Base-by-base conservation (phyloP, 352 stramenopile species). In the Globisporangium irregulare region DNA sequence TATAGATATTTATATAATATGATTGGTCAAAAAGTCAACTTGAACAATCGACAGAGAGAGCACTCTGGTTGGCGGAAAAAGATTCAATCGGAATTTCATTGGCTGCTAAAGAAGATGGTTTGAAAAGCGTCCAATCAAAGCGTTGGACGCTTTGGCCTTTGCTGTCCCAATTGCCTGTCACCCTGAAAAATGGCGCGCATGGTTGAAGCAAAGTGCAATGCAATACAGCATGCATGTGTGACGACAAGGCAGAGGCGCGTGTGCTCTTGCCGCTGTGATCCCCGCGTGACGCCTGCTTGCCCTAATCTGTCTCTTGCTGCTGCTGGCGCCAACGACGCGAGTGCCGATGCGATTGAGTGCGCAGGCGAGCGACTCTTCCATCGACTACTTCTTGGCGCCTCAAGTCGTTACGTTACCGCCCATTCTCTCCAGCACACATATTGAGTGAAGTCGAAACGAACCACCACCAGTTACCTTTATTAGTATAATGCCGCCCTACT, bases 41-140 rank as follows among this genome's bases (percentile, higher is more conserved):
- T 56, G 59, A 64, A 56, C 59, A 64, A 41, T 63, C 20, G 15
- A 4, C 4, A n/a, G 10, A 41, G 20, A 55, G 14, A 14, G 6
- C 1, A 7, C 6, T 41, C 2, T 64, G 41, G 25, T 64, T 64
- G 59, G 59, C 8, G 46, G 15, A 64, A 64, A 64, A 64, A 5
- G 3, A 14, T 12, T 43, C 12, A 43, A 3, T 9, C 3, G 10
- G 2, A 4, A 14, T 56, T 0, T 36, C 25, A 64, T 64, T 64
- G 59, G 59, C 27, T 25, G 25, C 24, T 41, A 56, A 64, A 43
- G 10, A 41, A 7, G 9, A 38, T 59, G 54, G 34, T 38, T 59
- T 55, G 14, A 9, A 25, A 2, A 1, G 8, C 56, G 56, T 61
- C 56, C 20, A 61, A 61, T 61, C 25, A 56, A 24, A 34, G 4